A percentile compares a stretch with the other conserved stretches of the same genome.
Evolutionary conservation across 768 basidiomycete genomes (phyloP).

Genomic region (Leccinum subtestaceum): DNA sequence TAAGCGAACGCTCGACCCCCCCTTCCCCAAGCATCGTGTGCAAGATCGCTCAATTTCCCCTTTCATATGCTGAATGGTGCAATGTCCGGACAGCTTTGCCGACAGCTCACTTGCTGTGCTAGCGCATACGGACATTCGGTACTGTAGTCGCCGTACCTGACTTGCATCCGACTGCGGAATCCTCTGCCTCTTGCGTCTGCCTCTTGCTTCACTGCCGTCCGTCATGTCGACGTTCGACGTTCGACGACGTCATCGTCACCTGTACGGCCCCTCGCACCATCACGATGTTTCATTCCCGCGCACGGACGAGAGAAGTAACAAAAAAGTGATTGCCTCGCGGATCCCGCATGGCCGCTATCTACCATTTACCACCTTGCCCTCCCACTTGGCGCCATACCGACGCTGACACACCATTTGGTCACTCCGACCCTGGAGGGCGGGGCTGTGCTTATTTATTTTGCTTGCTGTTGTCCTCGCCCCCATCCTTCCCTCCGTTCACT

Average conservation of each 20-base stretch:
- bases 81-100: not conserved
- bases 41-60: not conserved
- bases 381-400: conserved; percentile 17
- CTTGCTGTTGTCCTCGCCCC: conserved; percentile 15
- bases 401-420: not conserved
- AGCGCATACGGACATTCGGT: conserved; percentile 9
- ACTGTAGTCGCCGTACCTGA: conserved; percentile 18
- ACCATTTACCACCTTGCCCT: not conserved
- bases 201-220: conserved; percentile 1
- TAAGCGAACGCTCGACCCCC: conserved; percentile 21
- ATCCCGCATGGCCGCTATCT: conserved; percentile 27
- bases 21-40: not conserved
- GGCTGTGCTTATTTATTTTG: conserved; percentile 17
- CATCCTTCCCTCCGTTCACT: not conserved
- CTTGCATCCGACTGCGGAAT: conserved; percentile 16
- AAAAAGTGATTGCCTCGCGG: conserved; percentile 24
- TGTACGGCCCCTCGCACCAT: conserved; percentile 8
- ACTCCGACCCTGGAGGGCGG: conserved; percentile 1
- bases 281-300: conserved; percentile 32
- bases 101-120: not conserved
- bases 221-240: not conserved
- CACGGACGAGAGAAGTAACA: conserved; percentile 8
- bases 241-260: conserved; percentile 25
- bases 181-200: not conserved
- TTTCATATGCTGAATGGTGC: not conserved